Evolutionary conservation across 805 yeast genomes (phyloP), one percentile per base, ranked within the genome.

Genomic region (Peterozyma xylosa): DNA sequence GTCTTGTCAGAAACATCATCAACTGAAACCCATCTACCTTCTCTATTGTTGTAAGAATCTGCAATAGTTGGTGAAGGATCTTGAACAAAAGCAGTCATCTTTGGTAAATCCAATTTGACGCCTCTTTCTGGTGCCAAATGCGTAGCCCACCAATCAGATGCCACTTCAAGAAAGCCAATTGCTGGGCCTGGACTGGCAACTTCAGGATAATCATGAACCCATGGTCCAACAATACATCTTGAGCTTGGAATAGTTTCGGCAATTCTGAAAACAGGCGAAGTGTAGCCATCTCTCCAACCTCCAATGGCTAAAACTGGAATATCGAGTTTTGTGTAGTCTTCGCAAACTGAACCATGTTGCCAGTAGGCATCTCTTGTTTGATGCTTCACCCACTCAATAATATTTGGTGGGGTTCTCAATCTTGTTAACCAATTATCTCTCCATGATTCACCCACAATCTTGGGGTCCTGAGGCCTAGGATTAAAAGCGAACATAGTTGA

Each of bases 181-280:
- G 62, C 63, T 30, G 75, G 74, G 9, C 60, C 59, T 6, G 74
- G 74, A 32, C 64, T 67, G 1, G 74, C 74, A 56, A 70, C 64
- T 49, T 70, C 74, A 3, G 74, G 75, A 52, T 60, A 70, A 48
- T 70, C 74, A 49, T 70, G 75, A 39, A 70, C 74, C 75, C 74
- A 70, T 9, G 74, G 75, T 17, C 74, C 74, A 50, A 70, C 61
- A 13, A 70, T 45, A 33, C 63, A 64, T 30, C 64, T 53, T n/a
- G 69, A 66, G 42, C 68, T 58, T n/a, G 69, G 70, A 33, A 70
- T 53, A 18, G 65, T 58, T 9, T 65, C 61, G 35, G 59, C 61
- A 70, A 70, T 65, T 51, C 73, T 58, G 51, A 70, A 69, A 2
- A 70, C 70, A 3, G 74, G 65, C 21, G 58, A 54, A 9, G 74